Base-by-base conservation (phyloP, 2,329 filamentous ascomycete species). In the Talaromyces sp. region DNA sequence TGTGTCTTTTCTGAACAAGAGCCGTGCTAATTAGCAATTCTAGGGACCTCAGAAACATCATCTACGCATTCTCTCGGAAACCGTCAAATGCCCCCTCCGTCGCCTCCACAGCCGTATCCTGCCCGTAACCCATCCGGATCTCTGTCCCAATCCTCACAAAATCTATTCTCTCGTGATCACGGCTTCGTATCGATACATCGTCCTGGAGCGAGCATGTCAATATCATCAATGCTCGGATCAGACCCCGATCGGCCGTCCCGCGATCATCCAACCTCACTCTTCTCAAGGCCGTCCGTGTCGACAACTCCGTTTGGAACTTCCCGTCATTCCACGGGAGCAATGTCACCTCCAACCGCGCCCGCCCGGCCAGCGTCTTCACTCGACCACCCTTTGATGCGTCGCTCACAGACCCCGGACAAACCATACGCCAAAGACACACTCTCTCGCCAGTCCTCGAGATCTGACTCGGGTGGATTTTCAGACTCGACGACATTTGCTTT, bases 401-500 rank as follows among this genome's bases (percentile, higher is more conserved):
- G 87, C 60, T 88, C 88, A 2, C 85, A 89, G 59, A 91, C 88
- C 0, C 88, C 88, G n/a, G 88, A 91, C 45, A 84, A 86, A 61
- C 77, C 80, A 48, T 80, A 57, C 83, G 84, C 73, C 78, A 84
- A 70, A 63, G 65, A 65, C 8, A 66, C 68, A 40, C 60, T 66
- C 6, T 64, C 66, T 15, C 69, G 73, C 11, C 65, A 69, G 2
- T 75, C 74, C 46, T 68, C 74, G 31, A 68, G 69, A 39, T 75
- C 74, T 0, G 71, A 72, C 6, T 68, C 70, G n/a, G 70, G 71
- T 9, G 68, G 70, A 11, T 64, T 67, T 13, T 53, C 63, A 2
- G 73, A 76, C 13, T 68, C 70, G 54, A 60, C 67, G 22, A 71
- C 67, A 56, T 72, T 70, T 45, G 68, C 68, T 6, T 65, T 66